Percentiles rank a stretch among this genome's conserved stretches.
Evolutionary conservation across 202 grass and related monocot species (phyloP).

Genomic region (Schoenoplectus tabernaemontani): DNA sequence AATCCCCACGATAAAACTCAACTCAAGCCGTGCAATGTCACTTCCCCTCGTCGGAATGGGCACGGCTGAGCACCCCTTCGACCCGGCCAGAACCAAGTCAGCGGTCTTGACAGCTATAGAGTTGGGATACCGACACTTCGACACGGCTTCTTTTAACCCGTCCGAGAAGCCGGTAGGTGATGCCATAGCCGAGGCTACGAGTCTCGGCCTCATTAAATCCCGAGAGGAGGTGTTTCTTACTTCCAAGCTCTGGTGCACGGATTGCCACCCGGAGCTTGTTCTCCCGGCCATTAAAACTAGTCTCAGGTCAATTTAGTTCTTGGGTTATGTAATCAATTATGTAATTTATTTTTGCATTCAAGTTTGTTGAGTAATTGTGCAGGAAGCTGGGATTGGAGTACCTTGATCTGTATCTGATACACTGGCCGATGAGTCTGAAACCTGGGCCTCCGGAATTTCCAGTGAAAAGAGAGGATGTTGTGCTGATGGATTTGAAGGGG

Average conservation of each 20-base stretch:
- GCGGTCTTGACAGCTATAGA: background rate
- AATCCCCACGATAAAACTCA: background rate
- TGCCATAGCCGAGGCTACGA: background rate
- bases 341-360: background rate
- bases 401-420: background rate
- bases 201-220: background rate
- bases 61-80: background rate
- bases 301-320: background rate
- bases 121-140: background rate
- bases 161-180: background rate
- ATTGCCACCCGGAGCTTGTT: background rate
- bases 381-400: background rate
- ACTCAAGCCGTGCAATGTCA: background rate
- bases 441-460: background rate
- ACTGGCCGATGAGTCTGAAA: background rate
- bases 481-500: background rate
- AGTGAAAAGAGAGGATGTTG: background rate
- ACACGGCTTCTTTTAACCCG: background rate
- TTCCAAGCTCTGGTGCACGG: background rate
- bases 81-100: background rate
- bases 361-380: background rate
- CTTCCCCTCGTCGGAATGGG: background rate
- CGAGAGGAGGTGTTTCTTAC: background rate
- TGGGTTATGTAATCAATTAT: background rate
- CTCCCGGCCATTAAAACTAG: background rate